Base-by-base conservation (phyloP, 805 yeast genomes). In the Citeromyces matritensis region DNA sequence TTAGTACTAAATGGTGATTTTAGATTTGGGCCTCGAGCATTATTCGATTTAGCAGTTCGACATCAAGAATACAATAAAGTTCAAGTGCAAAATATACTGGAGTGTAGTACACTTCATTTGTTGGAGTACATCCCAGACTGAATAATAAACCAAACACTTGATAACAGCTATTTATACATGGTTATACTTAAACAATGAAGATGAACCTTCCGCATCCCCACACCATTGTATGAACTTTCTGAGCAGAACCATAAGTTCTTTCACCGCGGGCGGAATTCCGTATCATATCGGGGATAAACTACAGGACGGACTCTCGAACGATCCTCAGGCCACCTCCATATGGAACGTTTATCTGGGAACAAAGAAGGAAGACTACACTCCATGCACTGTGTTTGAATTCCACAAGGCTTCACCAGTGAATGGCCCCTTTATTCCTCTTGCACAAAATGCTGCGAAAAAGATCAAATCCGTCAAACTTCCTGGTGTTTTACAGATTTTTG, bases 321-420 rank as follows among this genome's bases (percentile, higher is more conserved):
- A 49, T 19, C 43, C 59, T 9, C 52, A 49, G 28, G 49, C 50
- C 5, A 48, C 51, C 11, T 50, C 69, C 3, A 57, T 79, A 2
- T 84, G 91, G 88, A 60, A 60, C 3, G 39, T 80, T 1, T 72
- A 71, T 42, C 58, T 72, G 27, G 94, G 81, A 6, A 51, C 65
- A 3, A 61, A 65, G 21, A 60, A 70, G 54, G 69, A 63, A 17
- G 72, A 65, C 35, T 52, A 57, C 15, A 33, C 65, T 2, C 50
- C 58, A 6, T 76, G 78, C 23, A 62, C 88, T 1, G 63, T 82
- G 10, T 82, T 83, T 45, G 77, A 69, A 42, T 77, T 73, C 42
- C 73, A 69, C 36, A 47, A 66, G 28, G 57, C 45, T 31, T 55
- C 61, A 31, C 56, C 63, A 6, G 42, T 42, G 13, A 51, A 49